These are phyloP conservation scores for Lecanicillium sp. DNA, from an alignment of 2,329 filamentous ascomycete species.

Conservation along the genomic window DNA sequence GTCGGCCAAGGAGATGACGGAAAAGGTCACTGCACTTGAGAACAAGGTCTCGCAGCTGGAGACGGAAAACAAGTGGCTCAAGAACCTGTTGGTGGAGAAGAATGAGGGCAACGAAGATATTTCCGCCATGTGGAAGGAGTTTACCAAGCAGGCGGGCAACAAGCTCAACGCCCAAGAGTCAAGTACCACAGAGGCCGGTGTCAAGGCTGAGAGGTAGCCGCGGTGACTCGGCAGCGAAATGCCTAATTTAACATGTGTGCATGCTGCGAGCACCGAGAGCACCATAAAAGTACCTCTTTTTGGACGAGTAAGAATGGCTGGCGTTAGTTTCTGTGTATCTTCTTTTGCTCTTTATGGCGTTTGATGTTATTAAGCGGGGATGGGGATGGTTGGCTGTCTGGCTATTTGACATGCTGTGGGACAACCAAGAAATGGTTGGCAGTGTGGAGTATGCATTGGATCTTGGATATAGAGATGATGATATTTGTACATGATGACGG, in stretches of 20 bases:
- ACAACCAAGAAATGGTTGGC: constrained; percentile 12
- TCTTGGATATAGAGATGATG: constrained; percentile 2
- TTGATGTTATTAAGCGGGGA: neutral
- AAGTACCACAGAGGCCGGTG: constrained; percentile 12
- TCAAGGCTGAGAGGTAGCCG: constrained; percentile 16
- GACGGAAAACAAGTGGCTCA: constrained; percentile 75
- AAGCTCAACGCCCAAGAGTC: constrained; percentile 20
- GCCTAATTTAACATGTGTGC: neutral
- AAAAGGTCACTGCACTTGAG: constrained; percentile 69
- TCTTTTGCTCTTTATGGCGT: too few relatives aligned
- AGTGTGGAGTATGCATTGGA: constrained; percentile 2
- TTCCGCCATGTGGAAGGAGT: constrained; percentile 42
- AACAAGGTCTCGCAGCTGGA: constrained; percentile 67
- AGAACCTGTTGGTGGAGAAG: constrained; percentile 75
- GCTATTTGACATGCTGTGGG: constrained; percentile 9
- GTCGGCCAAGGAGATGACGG: constrained; percentile 73
- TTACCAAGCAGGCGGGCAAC: constrained; percentile 28
- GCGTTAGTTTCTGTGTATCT: constrained; percentile 1
- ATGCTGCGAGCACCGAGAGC: neutral
- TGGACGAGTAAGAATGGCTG: constrained; percentile 1
- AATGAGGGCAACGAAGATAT: constrained; percentile 55
- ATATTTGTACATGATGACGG: constrained; percentile 4
- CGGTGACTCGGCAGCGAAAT: neutral
- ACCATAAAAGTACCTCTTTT: too few relatives aligned
- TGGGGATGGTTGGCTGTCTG: constrained; percentile 3